Percentiles rank a stretch among this genome's conserved stretches.
Evolutionary conservation across 225 moss, liverwort and hornwort species (phyloP).

Genomic region (Antitrichia curtipendula): DNA sequence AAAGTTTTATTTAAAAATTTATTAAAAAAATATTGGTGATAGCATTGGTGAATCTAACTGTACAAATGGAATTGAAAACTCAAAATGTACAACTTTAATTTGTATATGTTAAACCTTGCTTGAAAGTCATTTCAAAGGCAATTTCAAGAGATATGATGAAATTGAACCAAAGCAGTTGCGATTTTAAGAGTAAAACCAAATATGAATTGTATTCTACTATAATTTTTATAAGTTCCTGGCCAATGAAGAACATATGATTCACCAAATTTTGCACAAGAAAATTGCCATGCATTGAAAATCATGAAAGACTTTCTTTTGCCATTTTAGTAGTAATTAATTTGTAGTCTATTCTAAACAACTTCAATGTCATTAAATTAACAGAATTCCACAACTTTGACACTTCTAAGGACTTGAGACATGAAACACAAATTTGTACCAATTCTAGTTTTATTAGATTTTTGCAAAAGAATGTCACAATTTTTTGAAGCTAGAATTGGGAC

Average conservation of each 20-base stretch:
- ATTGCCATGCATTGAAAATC: not conserved
- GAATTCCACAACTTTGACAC: not conserved
- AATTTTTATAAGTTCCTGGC: not conserved
- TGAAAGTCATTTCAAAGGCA: too few species aligned
- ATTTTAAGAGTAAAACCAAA: not conserved
- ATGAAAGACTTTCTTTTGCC: not conserved
- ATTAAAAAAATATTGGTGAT: too few species aligned
- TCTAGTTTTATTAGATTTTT: not conserved
- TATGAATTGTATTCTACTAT: too few species aligned
- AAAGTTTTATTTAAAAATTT: too few species aligned
- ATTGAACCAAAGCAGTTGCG: accelerated
- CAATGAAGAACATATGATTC: not conserved
- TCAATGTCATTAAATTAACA: not conserved
- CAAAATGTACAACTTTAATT: too few species aligned
- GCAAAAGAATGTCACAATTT: not conserved
- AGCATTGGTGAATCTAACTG: too few species aligned
- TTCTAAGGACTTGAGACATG: accelerated
- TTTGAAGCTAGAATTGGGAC: not conserved
- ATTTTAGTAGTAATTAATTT: not conserved
- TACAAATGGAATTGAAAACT: too few species aligned
- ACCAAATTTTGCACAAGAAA: not conserved
- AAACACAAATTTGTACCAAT: not conserved
- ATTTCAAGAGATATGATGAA: too few species aligned
- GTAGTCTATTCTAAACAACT: not conserved
- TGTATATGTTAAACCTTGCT: too few species aligned